Evolutionary conservation across 768 basidiomycete species (phyloP).

Genomic region (Leucocoprinus sp.): DNA sequence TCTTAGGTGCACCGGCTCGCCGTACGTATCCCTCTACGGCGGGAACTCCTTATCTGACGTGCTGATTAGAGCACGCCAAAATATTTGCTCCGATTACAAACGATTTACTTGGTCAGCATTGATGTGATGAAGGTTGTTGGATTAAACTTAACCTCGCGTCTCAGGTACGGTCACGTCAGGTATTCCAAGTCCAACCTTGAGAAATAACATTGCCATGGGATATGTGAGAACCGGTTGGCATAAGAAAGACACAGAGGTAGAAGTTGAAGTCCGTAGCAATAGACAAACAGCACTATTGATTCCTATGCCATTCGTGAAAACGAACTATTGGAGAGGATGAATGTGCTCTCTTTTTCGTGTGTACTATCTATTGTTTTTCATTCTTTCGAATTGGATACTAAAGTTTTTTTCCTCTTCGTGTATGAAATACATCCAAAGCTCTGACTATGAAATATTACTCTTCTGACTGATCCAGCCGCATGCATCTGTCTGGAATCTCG

Average conservation of each 20-base stretch:
- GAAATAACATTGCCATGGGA: constrained; percentile 94
- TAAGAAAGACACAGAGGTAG: constrained; percentile 84
- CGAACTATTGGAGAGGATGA: constrained; percentile 71
- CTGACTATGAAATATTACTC: background rate
- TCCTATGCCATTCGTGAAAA: constrained; percentile 82
- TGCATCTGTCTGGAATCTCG: too few species aligned
- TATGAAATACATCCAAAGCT: background rate
- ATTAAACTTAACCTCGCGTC: constrained; percentile 2
- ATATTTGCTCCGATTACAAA: constrained; percentile 50
- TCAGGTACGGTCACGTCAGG: constrained; percentile 82
- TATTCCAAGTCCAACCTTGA: constrained; percentile 87
- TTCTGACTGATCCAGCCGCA: background rate
- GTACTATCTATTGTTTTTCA: background rate
- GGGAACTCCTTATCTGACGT: background rate
- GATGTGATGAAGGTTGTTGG: background rate
- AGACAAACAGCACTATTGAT: constrained; percentile 64
- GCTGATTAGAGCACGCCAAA: constrained; percentile 61
- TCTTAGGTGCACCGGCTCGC: constrained; percentile 82
- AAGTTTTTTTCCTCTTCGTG: background rate
- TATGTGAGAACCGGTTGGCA: constrained; percentile 77
- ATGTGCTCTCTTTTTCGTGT: background rate
- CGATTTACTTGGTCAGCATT: constrained; percentile 22
- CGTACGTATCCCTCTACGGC: constrained; percentile 37
- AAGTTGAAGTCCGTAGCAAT: constrained; percentile 81
- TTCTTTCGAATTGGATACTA: background rate